These are phyloP conservation scores for Colletotrichum ledebouriae DNA, from an alignment of 2,329 filamentous ascomycete genomes.

Conservation along the genomic window DNA sequence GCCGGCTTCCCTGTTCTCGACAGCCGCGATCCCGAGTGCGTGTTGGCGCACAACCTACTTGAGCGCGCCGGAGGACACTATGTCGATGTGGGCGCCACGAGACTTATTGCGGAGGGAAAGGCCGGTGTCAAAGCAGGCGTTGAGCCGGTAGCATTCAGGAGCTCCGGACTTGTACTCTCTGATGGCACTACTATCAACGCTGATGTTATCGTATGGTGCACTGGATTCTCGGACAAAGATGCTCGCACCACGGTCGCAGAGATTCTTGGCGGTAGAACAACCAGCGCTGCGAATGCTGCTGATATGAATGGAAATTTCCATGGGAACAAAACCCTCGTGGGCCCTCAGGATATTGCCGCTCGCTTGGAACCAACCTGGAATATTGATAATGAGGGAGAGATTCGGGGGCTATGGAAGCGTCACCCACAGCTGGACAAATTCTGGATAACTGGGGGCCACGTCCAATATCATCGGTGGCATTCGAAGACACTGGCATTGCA, in stretches of 20 bases:
- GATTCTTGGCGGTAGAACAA: constrained; percentile 47
- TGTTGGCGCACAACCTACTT: constrained; percentile 43
- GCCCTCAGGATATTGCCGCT: constrained; percentile 46
- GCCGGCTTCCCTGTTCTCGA: constrained; percentile 28
- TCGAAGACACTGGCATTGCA: constrained; percentile 50
- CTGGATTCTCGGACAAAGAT: constrained; percentile 52
- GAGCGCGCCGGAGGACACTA: constrained; percentile 52
- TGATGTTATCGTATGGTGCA: constrained; percentile 54
- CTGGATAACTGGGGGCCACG: constrained; percentile 52
- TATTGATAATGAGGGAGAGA: constrained; percentile 57
- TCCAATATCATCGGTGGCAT: constrained; percentile 51
- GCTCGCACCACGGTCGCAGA: constrained; percentile 46
- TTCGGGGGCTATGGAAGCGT: constrained; percentile 56
- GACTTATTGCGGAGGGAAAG: constrained; percentile 48
- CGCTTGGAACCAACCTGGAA: constrained; percentile 56
- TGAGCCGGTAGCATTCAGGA: constrained; percentile 49
- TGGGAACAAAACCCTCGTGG: not conserved
- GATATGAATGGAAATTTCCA: too few relatives aligned
- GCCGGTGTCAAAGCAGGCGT: constrained; percentile 47
- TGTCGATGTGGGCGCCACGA: constrained; percentile 49
- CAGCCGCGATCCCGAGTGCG: constrained; percentile 13
- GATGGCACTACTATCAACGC: constrained; percentile 49
- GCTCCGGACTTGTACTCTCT: constrained; percentile 48
- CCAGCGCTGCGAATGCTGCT: not conserved
- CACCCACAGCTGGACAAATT: constrained; percentile 50